Evolutionary conservation across 495 filamentous ascomycete genomes (phyloP).

Genomic region (Penicillium coffeae): DNA sequence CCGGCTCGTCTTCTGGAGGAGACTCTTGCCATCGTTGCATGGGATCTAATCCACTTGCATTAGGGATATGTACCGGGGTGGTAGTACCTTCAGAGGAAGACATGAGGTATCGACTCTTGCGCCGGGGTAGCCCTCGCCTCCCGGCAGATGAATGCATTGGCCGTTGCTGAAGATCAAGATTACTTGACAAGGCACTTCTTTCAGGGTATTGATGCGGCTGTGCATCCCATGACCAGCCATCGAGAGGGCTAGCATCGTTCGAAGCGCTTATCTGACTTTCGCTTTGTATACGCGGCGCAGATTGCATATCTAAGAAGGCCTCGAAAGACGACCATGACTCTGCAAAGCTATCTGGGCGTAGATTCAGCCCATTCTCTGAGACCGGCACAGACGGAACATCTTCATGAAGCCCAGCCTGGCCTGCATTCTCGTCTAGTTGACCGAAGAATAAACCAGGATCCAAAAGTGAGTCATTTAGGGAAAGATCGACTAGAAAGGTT

Average conservation of each 20-base stretch:
- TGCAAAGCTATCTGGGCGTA: background rate
- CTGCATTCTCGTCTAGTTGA: background rate
- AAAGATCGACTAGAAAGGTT: background rate
- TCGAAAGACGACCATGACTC: background rate
- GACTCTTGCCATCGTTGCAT: slow-evolving; percentile 71
- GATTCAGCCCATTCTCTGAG: background rate
- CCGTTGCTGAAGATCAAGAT: background rate
- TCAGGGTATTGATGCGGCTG: background rate
- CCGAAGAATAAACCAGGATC: background rate
- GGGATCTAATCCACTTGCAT: slow-evolving; percentile 30
- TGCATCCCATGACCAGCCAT: background rate
- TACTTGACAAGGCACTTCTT: background rate
- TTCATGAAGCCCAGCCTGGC: background rate
- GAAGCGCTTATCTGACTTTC: background rate
- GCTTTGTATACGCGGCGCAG: background rate
- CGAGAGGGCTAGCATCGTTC: background rate
- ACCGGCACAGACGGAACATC: background rate
- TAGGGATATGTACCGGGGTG: slow-evolving; percentile 4
- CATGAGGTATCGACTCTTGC: slow-evolving; percentile 14
- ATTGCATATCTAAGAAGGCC: background rate
- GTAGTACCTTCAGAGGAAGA: background rate
- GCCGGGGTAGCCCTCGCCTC: slow-evolving; percentile 4
- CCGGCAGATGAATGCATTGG: background rate
- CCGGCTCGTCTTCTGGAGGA: slow-evolving; percentile 73
- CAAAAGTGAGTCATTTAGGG: background rate